A percentile compares a stretch with the other conserved stretches of the same genome.
Conservation (phyloP, 768 basidiomycete species). For the Auricularia heimuer region DNA sequence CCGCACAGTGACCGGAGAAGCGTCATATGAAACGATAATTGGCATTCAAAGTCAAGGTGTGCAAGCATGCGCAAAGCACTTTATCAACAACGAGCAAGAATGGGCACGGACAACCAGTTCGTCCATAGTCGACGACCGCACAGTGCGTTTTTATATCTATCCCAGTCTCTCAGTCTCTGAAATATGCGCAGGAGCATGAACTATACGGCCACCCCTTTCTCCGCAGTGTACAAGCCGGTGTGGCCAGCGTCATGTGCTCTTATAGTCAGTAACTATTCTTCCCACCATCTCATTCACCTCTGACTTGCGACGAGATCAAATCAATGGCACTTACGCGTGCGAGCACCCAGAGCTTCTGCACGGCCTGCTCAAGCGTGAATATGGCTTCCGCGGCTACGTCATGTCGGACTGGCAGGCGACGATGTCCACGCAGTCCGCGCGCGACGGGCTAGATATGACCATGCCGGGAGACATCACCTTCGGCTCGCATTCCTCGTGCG, state of each 20-base stretch:
- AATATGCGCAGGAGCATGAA: conserved; percentile 40
- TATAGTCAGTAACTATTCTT: conserved; percentile 36
- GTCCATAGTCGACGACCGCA: conserved; percentile 72
- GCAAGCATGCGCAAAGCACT: conserved; percentile 82
- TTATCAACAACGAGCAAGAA: conserved; percentile 31
- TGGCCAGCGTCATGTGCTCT: conserved; percentile 65
- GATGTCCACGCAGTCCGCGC: conserved; percentile 42
- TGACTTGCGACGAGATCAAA: background rate
- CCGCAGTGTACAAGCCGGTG: conserved; percentile 64
- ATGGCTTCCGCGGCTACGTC: conserved; percentile 55
- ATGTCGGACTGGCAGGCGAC: conserved; percentile 70
- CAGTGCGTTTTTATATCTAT: conserved; percentile 30
- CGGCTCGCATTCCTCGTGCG: conserved; percentile 31
- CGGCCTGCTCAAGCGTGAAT: conserved; percentile 64
- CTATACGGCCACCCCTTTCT: conserved; percentile 63
- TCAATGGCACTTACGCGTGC: conserved; percentile 51
- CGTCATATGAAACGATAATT: conserved; percentile 63
- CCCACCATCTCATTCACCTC: background rate
- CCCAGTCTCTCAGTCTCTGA: conserved; percentile 48
- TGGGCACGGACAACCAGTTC: conserved; percentile 15
- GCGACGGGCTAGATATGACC: conserved; percentile 40
- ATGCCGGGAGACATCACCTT: conserved; percentile 29
- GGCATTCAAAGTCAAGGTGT: conserved; percentile 75
- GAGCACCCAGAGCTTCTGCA: conserved; percentile 64
- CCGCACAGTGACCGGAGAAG: conserved; percentile 60